These are phyloP conservation scores for Xylariales sp. DNA, from an alignment of 2,329 filamentous ascomycete genomes.

Conservation along the genomic window DNA sequence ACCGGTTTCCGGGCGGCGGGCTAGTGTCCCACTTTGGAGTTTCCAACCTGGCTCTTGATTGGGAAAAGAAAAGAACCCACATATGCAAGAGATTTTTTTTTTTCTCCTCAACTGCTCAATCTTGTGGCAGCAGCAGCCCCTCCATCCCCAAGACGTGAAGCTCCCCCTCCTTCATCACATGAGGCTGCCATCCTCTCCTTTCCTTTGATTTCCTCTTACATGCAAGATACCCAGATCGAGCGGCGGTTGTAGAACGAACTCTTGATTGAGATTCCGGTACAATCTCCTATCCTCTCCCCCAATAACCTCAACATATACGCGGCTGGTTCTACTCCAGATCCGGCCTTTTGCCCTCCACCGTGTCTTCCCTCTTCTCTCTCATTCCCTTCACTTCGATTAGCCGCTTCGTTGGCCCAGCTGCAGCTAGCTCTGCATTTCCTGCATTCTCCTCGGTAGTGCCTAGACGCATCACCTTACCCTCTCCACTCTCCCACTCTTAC, in stretches of 20 bases:
- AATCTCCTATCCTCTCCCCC: not conserved
- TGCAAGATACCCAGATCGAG: too few relatives aligned
- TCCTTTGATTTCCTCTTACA: constrained; percentile 18
- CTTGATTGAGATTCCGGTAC: constrained; percentile 10
- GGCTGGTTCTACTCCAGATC: constrained; percentile 29
- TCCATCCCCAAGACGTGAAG: not conserved
- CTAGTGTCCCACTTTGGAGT: too few relatives aligned
- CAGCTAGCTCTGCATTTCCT: constrained; percentile 65
- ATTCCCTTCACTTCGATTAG: constrained; percentile 50
- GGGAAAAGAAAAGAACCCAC: constrained; percentile 6
- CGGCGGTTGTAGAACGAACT: constrained; percentile 10
- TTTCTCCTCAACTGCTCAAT: constrained; percentile 2
- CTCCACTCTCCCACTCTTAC: constrained; percentile 27
- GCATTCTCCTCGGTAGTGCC: constrained; percentile 38
- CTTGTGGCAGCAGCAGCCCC: constrained; percentile 1
- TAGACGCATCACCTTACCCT: constrained; percentile 33
- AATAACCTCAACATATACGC: too few relatives aligned
- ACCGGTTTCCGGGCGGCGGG: too few relatives aligned
- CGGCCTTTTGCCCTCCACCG: constrained; percentile 26
- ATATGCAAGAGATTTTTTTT: constrained; percentile 7
- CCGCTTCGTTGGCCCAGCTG: constrained; percentile 46
- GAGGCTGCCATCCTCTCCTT: constrained; percentile 8
- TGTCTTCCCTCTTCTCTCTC: constrained; percentile 35
- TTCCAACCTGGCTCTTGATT: too few relatives aligned
- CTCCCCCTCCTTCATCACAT: constrained; percentile 2